A percentile compares a stretch with the other conserved stretches of the same genome.
These are phyloP conservation scores for Trichosporon ovoides DNA, from an alignment of 1,284 basidiomycete species.

Conservation along the genomic window DNA sequence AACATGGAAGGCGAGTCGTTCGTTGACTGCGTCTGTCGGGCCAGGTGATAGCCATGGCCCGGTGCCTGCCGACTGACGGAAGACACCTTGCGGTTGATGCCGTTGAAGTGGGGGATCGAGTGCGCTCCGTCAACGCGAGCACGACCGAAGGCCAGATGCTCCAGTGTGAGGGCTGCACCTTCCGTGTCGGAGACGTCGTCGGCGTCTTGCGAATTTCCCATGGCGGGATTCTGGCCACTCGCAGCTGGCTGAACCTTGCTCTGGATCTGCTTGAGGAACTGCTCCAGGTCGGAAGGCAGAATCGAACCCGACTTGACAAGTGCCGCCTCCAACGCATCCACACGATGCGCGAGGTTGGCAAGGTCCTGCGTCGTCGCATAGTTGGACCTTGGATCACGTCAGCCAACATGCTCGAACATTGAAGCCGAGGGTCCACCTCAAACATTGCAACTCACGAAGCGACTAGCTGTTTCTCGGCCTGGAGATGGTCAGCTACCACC, in stretches of 20 bases:
- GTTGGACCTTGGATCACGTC: constrained; percentile 23
- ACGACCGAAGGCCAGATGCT: constrained; percentile 49
- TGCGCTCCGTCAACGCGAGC: constrained; percentile 38
- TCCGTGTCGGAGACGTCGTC: constrained; percentile 47
- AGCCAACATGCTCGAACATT: not conserved
- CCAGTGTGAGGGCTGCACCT: constrained; percentile 48
- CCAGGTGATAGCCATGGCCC: constrained; percentile 41
- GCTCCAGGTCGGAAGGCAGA: constrained; percentile 42
- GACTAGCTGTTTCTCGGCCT: constrained; percentile 41
- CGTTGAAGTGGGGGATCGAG: constrained; percentile 37
- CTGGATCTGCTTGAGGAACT: constrained; percentile 29
- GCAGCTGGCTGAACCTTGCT: constrained; percentile 8
- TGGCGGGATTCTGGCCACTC: constrained; percentile 10
- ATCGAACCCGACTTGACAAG: constrained; percentile 42
- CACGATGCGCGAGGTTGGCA: constrained; percentile 42
- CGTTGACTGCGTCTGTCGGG: constrained; percentile 11
- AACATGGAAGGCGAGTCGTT: not conserved
- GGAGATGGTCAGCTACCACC: constrained; percentile 15
- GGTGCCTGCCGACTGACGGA: constrained; percentile 30
- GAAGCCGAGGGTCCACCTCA: not conserved
- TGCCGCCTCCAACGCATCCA: constrained; percentile 46
- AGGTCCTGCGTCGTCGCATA: constrained; percentile 46
- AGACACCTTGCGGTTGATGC: constrained; percentile 19
- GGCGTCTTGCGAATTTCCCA: constrained; percentile 7
- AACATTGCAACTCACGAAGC: constrained; percentile 25